Conservation (phyloP, 2,329 filamentous ascomycete genomes). For the Laburnicola sp. region DNA sequence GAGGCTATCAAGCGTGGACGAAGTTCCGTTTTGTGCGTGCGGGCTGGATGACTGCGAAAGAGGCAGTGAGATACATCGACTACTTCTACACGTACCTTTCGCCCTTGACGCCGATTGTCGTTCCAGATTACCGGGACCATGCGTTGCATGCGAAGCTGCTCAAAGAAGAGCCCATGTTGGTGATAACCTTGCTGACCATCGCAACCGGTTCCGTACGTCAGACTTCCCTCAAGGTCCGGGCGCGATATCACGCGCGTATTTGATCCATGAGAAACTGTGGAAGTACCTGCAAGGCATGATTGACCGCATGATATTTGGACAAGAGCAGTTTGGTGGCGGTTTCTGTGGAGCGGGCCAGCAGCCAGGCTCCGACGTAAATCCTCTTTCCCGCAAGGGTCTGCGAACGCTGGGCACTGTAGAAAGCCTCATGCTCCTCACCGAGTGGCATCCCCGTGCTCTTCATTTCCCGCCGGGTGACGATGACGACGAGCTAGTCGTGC, state of each 20-base stretch:
- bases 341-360: conserved; percentile 74
- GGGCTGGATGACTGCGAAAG: conserved; percentile 92
- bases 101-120: conserved; percentile 89
- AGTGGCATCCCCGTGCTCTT: conserved; percentile 93
- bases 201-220: conserved; percentile 84
- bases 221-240: conserved; percentile 66
- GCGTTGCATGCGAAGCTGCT: conserved; percentile 77
- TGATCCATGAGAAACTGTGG: conserved; percentile 95
- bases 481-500: conserved; percentile 65
- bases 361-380: conserved; percentile 68
- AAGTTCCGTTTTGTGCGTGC: conserved; percentile 92
- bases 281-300: conserved; percentile 93
- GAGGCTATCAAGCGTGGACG: conserved; percentile 86
- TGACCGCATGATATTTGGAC: conserved; percentile 90
- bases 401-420: conserved; percentile 92
- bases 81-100: conserved; percentile 95
- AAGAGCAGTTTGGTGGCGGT: conserved; percentile 90
- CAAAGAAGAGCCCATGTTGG: conserved; percentile 88
- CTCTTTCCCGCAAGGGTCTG: conserved; percentile 65
- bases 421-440: conserved; percentile 88
- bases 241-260: conserved; percentile 81
- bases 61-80: conserved; percentile 90
- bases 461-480: conserved; percentile 81
- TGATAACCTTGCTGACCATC: conserved; percentile 88
- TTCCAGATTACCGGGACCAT: conserved; percentile 85